Base-by-base conservation (phyloP, 805 yeast species). In the Phaffomyces thermotolerans region DNA sequence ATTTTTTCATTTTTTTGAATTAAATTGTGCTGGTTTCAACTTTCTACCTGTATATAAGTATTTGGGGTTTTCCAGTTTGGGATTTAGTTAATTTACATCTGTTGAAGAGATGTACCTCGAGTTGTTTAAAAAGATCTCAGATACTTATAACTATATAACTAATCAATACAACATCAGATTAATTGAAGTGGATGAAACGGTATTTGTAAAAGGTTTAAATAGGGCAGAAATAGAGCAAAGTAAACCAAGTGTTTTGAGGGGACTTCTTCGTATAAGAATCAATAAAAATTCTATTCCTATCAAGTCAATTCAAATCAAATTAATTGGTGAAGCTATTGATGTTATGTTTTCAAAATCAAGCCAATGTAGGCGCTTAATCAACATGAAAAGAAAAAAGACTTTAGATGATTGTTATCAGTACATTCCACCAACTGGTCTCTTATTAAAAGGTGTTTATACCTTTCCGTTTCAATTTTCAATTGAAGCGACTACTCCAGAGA, bases 381-480 rank as follows among this genome's bases (percentile, higher is more conserved):
- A 36, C n/a, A 17, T 22, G 20, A 42, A 33, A 8, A 34, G 23
- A 18, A 40, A 33, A 27, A 17, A 39, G n/a, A 34, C 35, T 9
- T 24, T 56, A 14, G 29, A 52, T 24, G 59, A 56, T 17, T 41
- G 38, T 2, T 47, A 40, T 43, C 25, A 38, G 9, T 52, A 50
- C 34, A 18, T 47, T 7, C 36, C 45, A 4, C 37, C 33, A 0
- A 23, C 40, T 3, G 12, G 15, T 2, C 27, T 30, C 24, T 37
- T 50, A 14, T 32, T 48, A 17, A 52, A 31, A 34, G 60, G 60
- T 3, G 40, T 40, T 3, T 51, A 56, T 38, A 42, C 36, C 1
- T 44, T 54, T 24, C 60, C 60, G 1, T 56, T 56, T 44, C 54
- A 51, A 34, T 56, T 56, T 34, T 32, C 43, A 14, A 39, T 56